phyloP scores from a whole-genome alignment of 139 green algal genomes.

The Yamagishiella unicocca region DNA sequence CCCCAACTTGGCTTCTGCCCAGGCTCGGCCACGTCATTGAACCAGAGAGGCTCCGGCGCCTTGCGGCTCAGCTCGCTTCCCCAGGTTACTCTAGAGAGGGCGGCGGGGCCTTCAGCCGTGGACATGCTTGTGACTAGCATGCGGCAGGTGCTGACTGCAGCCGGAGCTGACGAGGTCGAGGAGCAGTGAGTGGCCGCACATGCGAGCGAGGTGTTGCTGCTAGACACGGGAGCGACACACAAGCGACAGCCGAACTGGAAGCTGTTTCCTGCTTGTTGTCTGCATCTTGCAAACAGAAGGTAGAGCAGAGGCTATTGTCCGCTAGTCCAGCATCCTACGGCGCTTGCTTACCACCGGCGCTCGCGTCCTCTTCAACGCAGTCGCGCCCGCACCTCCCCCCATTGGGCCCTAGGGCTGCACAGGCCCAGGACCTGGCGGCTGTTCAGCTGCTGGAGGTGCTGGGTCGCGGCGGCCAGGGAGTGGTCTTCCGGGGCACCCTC shows the following conservation, averaged over 20 bases:
- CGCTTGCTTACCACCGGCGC: no score
- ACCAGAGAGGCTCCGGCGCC: no score
- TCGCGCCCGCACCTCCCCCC: not conserved
- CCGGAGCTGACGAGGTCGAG: not conserved
- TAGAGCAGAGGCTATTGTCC: no score
- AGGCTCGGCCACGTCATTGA: no score
- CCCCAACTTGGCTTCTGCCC: no score
- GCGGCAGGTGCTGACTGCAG: not conserved
- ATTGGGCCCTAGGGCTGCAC: not conserved
- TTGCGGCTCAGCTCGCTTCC: not conserved
- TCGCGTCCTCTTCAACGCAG: no score
- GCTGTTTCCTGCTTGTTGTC: no score
- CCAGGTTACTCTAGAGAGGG: not conserved
- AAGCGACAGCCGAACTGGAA: no score
- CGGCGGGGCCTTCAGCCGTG: not conserved
- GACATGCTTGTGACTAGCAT: slow-evolving; percentile 7
- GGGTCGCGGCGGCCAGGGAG: slow-evolving; percentile 28
- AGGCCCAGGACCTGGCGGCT: not conserved
- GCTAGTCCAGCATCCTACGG: no score
- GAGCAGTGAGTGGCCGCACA: not conserved
- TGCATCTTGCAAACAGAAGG: no score
- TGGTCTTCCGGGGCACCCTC: slow-evolving; percentile 26
- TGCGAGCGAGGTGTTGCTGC: not conserved
- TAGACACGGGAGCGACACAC: no score
- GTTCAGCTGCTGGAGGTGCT: slow-evolving; percentile 28